Percentiles rank a stretch among this genome's conserved stretches.
Conservation (phyloP, 768 basidiomycete species). For the Serpula lacrymans region DNA sequence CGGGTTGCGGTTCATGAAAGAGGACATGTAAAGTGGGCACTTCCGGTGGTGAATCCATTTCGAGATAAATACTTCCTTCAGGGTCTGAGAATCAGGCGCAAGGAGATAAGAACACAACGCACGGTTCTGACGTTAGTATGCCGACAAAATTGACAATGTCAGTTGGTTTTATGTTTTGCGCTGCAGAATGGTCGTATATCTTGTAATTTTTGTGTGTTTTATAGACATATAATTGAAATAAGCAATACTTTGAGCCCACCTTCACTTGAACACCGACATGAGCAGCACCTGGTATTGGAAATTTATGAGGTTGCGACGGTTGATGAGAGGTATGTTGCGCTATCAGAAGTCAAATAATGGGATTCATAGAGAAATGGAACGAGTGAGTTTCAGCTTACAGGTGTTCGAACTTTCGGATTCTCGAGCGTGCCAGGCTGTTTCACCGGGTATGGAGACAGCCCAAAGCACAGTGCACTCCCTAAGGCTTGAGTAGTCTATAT, state of each 20-base stretch:
- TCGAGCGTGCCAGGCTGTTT: conserved; percentile 53
- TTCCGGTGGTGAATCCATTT: conserved; percentile 30
- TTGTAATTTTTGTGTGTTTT: conserved; percentile 23
- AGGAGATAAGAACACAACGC: conserved; percentile 24
- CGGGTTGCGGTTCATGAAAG: conserved; percentile 34
- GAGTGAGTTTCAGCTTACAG: conserved; percentile 12
- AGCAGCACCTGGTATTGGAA: conserved; percentile 46
- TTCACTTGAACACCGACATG: conserved; percentile 77
- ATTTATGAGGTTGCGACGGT: conserved; percentile 53
- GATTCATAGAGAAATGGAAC: conserved; percentile 1
- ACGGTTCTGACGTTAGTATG: conserved; percentile 66
- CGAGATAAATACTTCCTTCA: conserved; percentile 37
- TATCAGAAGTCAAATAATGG: too few species aligned
- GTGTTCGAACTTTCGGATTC: conserved; percentile 22
- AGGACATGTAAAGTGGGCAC: conserved; percentile 72
- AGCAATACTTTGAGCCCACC: conserved; percentile 32
- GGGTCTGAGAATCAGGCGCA: conserved; percentile 3
- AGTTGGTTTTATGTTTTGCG: conserved; percentile 52
- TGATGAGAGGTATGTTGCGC: conserved; percentile 22
- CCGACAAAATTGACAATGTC: conserved; percentile 71
- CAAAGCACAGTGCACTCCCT: conserved; percentile 63
- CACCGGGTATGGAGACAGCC: conserved; percentile 73
- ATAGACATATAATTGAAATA: background rate
- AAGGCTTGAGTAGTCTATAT: conserved; percentile 48
- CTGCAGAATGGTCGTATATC: conserved; percentile 53